Evolutionary conservation across 2,329 filamentous ascomycete genomes (phyloP).

Genomic region (Exophiala spinifera): DNA sequence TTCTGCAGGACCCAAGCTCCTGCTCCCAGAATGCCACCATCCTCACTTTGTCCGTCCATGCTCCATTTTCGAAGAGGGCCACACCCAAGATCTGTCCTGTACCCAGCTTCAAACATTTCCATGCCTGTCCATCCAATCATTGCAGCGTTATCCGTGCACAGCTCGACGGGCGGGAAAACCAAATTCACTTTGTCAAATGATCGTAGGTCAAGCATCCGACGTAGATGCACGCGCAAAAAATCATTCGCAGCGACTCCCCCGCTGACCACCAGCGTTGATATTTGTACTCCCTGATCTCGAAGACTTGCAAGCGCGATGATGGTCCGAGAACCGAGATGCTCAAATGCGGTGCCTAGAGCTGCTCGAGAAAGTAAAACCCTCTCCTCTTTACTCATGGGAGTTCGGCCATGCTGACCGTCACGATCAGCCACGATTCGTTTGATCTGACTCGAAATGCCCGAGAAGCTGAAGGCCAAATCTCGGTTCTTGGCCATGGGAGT

Average conservation of each 20-base stretch:
- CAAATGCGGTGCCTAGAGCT: constrained; percentile 77
- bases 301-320: constrained; percentile 62
- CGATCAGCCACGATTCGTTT: constrained; percentile 44
- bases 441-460: constrained; percentile 65
- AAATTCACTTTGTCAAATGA: constrained; percentile 62
- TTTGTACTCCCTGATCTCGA: constrained; percentile 29
- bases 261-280: constrained; percentile 71
- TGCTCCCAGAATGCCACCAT: constrained; percentile 66
- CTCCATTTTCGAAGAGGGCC: constrained; percentile 68
- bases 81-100: constrained; percentile 60
- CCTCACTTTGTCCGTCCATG: constrained; percentile 60
- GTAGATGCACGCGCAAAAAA: constrained; percentile 68
- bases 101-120: constrained; percentile 86
- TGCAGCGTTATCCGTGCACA: constrained; percentile 93
- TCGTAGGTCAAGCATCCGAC: constrained; percentile 61
- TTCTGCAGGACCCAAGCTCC: constrained; percentile 46
- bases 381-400: constrained; percentile 49
- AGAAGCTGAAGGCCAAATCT: constrained; percentile 68
- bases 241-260: constrained; percentile 87
- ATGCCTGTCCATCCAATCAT: constrained; percentile 96
- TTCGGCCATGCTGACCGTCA: constrained; percentile 33
- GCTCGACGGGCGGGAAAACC: constrained; percentile 67
- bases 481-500: constrained; percentile 63
- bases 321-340: constrained; percentile 76
- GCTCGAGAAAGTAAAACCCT: constrained; percentile 67